A percentile compares a stretch with the other conserved stretches of the same genome.
Conservation (phyloP, 495 filamentous ascomycete species). For the Filosporella fistucella region DNA sequence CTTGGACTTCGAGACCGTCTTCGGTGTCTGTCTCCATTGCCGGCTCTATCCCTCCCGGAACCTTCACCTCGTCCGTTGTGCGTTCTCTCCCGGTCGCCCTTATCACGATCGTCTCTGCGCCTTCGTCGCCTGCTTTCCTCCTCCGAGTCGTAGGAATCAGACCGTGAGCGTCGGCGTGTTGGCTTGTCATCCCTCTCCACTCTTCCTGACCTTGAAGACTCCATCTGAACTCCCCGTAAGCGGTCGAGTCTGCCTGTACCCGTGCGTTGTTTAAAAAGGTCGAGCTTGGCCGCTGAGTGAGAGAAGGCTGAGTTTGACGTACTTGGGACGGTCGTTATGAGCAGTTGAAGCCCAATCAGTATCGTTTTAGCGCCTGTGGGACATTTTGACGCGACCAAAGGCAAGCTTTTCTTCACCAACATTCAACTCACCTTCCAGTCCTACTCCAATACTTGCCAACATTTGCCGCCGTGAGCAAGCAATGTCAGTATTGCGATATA, state of each 20-base stretch:
- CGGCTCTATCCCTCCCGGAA: constrained; percentile 5
- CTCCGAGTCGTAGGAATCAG: constrained; percentile 16
- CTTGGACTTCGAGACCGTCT: constrained; percentile 21
- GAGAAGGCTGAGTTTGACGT: neutral
- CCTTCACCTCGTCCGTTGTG: neutral
- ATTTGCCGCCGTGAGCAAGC: too few species aligned
- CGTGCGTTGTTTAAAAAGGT: neutral
- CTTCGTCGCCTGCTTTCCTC: constrained; percentile 17
- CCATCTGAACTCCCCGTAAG: too few species aligned
- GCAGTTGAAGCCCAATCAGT: too few species aligned
- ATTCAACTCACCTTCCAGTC: too few species aligned
- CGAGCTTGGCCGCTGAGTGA: neutral
- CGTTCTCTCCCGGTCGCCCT: constrained; percentile 3
- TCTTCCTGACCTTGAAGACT: constrained; percentile 3
- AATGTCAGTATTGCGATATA: too few species aligned
- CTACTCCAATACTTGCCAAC: too few species aligned
- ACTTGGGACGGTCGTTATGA: too few species aligned
- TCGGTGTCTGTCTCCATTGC: constrained; percentile 16
- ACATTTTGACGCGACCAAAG: too few species aligned
- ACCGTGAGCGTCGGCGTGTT: constrained; percentile 13
- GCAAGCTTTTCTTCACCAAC: too few species aligned
- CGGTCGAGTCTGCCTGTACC: neutral
- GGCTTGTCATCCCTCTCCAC: constrained; percentile 7
- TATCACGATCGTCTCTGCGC: constrained; percentile 16
- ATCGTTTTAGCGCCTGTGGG: too few species aligned